These are phyloP conservation scores for Fusarium pseudonygamai DNA, from an alignment of 2,329 filamentous ascomycete genomes.

Conservation along the genomic window DNA sequence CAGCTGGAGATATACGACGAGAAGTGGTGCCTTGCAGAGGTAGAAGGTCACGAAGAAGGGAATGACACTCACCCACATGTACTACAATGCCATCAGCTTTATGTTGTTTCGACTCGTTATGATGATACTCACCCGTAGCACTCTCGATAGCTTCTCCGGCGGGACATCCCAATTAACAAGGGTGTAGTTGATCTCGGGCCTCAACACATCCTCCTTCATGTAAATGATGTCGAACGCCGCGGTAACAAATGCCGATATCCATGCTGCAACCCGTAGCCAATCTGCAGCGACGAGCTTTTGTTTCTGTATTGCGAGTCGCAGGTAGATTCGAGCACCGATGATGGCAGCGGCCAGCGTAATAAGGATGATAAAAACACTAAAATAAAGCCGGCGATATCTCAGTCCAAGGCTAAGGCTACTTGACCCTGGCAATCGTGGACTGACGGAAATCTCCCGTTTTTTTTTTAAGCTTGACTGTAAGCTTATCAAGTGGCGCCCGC, in stretches of 20 bases:
- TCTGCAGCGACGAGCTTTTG: constrained; percentile 18
- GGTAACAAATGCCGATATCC: constrained; percentile 1
- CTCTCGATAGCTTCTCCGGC: background rate
- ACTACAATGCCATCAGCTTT: constrained; percentile 3
- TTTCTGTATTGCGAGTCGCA: constrained; percentile 24
- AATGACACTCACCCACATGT: constrained; percentile 14
- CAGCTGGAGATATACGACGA: constrained; percentile 31
- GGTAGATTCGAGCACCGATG: constrained; percentile 24
- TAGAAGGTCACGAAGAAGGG: constrained; percentile 33
- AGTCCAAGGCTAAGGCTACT: background rate
- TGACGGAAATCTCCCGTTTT: background rate
- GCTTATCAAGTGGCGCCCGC: background rate
- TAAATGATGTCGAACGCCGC: constrained; percentile 15
- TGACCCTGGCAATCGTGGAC: background rate
- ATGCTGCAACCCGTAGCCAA: constrained; percentile 13
- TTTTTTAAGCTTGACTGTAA: background rate
- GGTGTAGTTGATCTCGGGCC: constrained; percentile 18
- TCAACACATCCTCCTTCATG: background rate
- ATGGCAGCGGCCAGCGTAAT: background rate
- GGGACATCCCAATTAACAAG: constrained; percentile 17
- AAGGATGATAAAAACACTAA: background rate
- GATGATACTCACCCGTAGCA: background rate
- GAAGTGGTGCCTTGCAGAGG: constrained; percentile 33
- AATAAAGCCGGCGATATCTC: background rate
- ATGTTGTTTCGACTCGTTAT: background rate